These are phyloP conservation scores for Aphanomyces euteiches DNA, from an alignment of 352 stramenopile species.

Conservation along the genomic window DNA sequence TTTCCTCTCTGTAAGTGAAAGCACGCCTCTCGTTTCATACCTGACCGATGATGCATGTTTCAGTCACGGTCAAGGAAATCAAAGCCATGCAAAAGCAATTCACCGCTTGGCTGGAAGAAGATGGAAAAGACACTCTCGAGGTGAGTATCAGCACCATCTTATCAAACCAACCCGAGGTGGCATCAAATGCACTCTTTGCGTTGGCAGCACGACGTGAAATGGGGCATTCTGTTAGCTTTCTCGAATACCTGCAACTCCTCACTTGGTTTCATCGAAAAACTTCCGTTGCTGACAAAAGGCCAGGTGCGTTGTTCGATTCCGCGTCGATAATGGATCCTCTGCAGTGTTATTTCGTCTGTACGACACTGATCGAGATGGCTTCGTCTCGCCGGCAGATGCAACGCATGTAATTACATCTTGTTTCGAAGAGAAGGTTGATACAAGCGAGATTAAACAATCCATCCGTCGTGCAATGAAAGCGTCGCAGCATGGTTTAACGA, in stretches of 20 bases:
- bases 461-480: background rate
- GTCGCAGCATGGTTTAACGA: background rate
- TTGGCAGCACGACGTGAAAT: background rate
- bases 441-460: background rate
- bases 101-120: background rate
- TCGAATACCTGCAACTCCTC: slow-evolving; percentile 5
- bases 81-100: slow-evolving; percentile 23
- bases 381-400: slow-evolving; percentile 15
- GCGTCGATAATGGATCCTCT: background rate
- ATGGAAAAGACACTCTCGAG: background rate
- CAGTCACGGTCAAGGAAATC: slow-evolving; percentile 24
- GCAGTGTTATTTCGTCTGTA: slow-evolving; percentile 28
- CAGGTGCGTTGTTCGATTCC: background rate
- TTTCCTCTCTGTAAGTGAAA: slow-evolving; percentile 14
- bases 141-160: background rate
- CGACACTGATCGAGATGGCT: slow-evolving; percentile 9
- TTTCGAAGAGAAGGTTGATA: background rate
- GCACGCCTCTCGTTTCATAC: background rate
- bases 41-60: background rate
- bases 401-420: background rate
- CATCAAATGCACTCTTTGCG: slow-evolving; percentile 1
- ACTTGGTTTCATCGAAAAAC: slow-evolving; percentile 22
- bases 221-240: slow-evolving; percentile 10
- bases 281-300: background rate
- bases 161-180: slow-evolving; percentile 6